Evolutionary conservation across 208 protist genomes (phyloP), one percentile per base, ranked within the genome.

Genomic region (Leishmania arabica): DNA sequence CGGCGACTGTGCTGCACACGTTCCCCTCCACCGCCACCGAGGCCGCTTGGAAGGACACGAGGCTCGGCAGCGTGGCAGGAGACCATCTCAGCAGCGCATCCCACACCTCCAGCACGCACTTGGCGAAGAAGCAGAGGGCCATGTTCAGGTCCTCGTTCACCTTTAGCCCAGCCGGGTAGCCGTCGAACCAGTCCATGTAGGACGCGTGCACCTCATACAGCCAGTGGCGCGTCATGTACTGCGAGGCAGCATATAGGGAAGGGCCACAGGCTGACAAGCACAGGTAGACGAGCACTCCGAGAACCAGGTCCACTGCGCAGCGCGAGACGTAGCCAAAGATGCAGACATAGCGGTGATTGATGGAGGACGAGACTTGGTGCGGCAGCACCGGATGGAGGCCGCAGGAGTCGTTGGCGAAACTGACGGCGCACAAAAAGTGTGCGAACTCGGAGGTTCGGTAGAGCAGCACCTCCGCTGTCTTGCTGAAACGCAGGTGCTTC

Each of bases 81-180:
- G 70, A 80, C 82, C 80, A 89, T 6, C 84, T 87, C 83, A 91
- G 75, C 82, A 86, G 79, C 78, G 80, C 75, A 66, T 95, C 90
- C 93, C 92, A 98, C 66, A 80, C 79, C 62, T 89, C 75, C 40
- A 99, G 84, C 45, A 96, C 90, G 68, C 83, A 82, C 69, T 95
- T 89, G 15, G 93, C 87, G 72, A 96, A 89, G 80, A 92, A 93
- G 80, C 94, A 96, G 53, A 98, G 84, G 13, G 93, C 92, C 81
- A 90, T 90, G 82, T 95, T 96, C 13, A 99, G 82, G 72, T 98
- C 94, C 77, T 95, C 93, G 88, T 99, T 99, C 66, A 98, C 87
- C 88, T 99, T 99, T n/a, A 99, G 87, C 9, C 97, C 97, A 13
- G 94, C 95, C 3, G 97, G 97, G 92, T 95, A 98, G 56, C 95